Base-by-base conservation (phyloP, 768 basidiomycete species). In the Mycena rosella region DNA sequence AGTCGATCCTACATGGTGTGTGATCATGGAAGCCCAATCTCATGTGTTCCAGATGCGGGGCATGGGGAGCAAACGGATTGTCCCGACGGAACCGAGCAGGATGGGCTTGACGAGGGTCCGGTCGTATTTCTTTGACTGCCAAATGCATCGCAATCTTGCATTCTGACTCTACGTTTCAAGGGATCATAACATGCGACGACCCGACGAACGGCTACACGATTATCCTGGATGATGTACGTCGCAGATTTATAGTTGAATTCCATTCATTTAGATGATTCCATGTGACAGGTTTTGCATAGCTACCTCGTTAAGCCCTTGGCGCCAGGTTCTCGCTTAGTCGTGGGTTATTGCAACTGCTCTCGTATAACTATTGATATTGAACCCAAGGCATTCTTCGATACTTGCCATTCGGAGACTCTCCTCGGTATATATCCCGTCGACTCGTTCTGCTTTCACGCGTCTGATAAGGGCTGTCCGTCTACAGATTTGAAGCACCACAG, bases 271-370 rank as follows among this genome's bases (percentile, higher is more conserved):
- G n/a, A 4, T 5, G 27, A 11, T 40, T 42, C 15, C 15, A 36
- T 15, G 15, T 36, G 17, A 13, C n/a, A n/a, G n/a, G n/a, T n/a
- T n/a, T n/a, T n/a, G n/a, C n/a, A n/a, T n/a, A n/a, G n/a, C 1
- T 24, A 62, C 20, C 52, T 62, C n/a, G 52, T 62, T n/a, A 54
- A 62, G 24, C 52, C 60, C 20, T 52, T 62, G 24, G 30, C 40
- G 2, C 40, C 52, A 17, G 24, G 51, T 20, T 62, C 10, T 42
- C 32, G 51, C 14, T 27, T 62, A 47, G 30, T 62, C 11, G 60
- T 62, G 32, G 22, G 52, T 26, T 4, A 20, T 20, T 53, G 38
- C 1, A 7, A 1, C n/a, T n/a, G n/a, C n/a, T n/a, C n/a, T n/a
- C n/a, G n/a, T n/a, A n/a, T 18, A 17, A 22, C 22, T 24, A n/a